Base-by-base conservation (phyloP, 2,329 filamentous ascomycete species). In the Curvularia sp. region DNA sequence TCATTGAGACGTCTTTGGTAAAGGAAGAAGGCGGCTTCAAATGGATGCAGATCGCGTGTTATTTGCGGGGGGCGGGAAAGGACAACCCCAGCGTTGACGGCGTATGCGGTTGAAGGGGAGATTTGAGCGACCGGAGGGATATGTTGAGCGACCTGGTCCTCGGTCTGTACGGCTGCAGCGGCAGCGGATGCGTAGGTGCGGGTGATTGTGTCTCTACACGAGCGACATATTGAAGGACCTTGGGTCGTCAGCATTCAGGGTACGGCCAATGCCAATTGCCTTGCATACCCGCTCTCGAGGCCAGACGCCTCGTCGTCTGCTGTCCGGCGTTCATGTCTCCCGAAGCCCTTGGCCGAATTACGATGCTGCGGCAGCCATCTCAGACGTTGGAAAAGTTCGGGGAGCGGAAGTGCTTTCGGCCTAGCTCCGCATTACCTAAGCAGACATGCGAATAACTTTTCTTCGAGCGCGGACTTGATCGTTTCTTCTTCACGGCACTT, bases 1-100 rank as follows among this genome's bases (percentile, higher is more conserved):
- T 99, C 95, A 78, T 98, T 97, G 60, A 99, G 85, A 13, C 95
- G 92, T 71, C 94, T 94, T 81, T 99, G 95, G 81, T 99, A 99
- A 77, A 99, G 93, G 83, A 90, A 97, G 80, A 90, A 98, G 64
- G 94, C 85, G 74, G 92, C 90, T 79, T 99, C 95, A 79, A 99
- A 98, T 12, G 91, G 84, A 32, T 90, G 91, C 53, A 94, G 88
- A 60, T 89, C 84, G 66, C 91, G 89, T 25, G 95, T 98, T 71
- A 99, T 84, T 58, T 96, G 82, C 6, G 95, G 95, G 47, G 95
- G 87, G 27, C 95, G 92, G 45, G 93, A 95, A 63, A 99, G 87
- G 67, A 98, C 87, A 59, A 97, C 84, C 64, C 92, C 90, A 57
- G 88, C 84, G 49, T 79, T 77, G 56, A 83, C 64, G 30, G 74